Evolutionary conservation across 768 basidiomycete species (phyloP).

Genomic region (Phlegmacium glaucopus): DNA sequence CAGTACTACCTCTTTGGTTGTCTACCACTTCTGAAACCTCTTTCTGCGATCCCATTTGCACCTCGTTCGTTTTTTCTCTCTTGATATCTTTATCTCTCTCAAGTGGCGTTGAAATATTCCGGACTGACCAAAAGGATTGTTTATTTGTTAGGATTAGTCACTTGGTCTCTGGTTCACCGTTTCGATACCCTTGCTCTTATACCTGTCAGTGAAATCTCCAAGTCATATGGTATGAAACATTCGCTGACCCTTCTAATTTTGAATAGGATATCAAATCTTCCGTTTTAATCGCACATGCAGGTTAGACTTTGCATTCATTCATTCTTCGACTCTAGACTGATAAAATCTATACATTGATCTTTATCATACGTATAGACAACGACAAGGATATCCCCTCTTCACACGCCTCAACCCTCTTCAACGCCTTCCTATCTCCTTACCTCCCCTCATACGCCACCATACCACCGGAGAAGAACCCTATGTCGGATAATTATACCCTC

Average conservation of each 20-base stretch:
- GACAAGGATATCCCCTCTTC: slow-evolving; percentile 71
- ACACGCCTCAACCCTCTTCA: slow-evolving; percentile 69
- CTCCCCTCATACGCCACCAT: slow-evolving; percentile 38
- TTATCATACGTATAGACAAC: slow-evolving; percentile 42
- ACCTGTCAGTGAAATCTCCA: slow-evolving; percentile 43
- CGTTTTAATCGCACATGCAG: slow-evolving; percentile 70
- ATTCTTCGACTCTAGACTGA: no score
- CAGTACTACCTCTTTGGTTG: slow-evolving; percentile 62
- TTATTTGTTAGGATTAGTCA: slow-evolving; percentile 43
- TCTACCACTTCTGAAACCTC: slow-evolving; percentile 69
- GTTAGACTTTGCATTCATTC: no score
- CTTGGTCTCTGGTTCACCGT: slow-evolving; percentile 48
- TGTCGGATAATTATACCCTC: slow-evolving; percentile 33
- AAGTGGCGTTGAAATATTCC: no score
- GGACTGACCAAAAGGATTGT: background rate
- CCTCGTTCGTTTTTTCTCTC: slow-evolving; percentile 60
- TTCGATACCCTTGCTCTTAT: slow-evolving; percentile 65
- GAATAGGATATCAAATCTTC: slow-evolving; percentile 60
- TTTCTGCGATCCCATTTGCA: slow-evolving; percentile 58
- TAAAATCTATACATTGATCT: background rate
- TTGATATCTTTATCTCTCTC: background rate
- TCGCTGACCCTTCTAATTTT: background rate
- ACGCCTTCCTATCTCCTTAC: slow-evolving; percentile 56
- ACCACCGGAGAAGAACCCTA: slow-evolving; percentile 33
- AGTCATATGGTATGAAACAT: no score